Base-by-base conservation (phyloP, 2,329 filamentous ascomycete species). In the Botryotinia calthae region DNA sequence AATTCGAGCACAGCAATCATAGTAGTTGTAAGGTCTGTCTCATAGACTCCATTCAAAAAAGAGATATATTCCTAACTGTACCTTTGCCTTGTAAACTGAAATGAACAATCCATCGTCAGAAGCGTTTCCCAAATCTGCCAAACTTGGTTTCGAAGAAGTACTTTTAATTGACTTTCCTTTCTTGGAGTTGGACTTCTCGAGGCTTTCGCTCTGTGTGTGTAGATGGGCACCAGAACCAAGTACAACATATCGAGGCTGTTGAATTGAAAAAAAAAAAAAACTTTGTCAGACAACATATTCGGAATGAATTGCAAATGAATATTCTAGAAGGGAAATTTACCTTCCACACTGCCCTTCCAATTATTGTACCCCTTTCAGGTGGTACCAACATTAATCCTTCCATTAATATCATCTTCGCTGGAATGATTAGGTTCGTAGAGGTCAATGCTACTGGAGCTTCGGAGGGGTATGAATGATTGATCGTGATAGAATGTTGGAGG, bases 241-340 rank as follows among this genome's bases (percentile, higher is more conserved):
- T 72, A 89, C 83, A 65, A 91, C 85, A 80, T 88, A 90, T 81
- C 89, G 88, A 79, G 85, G 78, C 88, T 90, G 79, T 54, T 31
- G n/a, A 46, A 46, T 46, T 56, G 42, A 28, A 2, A 16, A 16
- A 16, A 58, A 28, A 2, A 16, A 16, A 16, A 59, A 31, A 66
- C 8, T 44, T 56, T 37, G 70, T 71, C 18, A 72, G 70, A 67
- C 40, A 48, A 56, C n/a, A 56, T 44, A 58, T 48, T 76, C 63
- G 54, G 72, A 58, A 68, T 54, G 42, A 59, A 69, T 42, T 72
- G 75, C 51, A 75, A 74, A 74, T 40, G 34, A 58, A 66, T 20
- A 72, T 46, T 65, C 40, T 14, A 67, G 70, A 65, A 20, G 77
- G 83, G 59, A 58, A 8, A 77, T 82, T 69, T 78, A 87, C 86